Base-by-base conservation (phyloP, 768 basidiomycete species). In the Paxillus ammoniavirescens region DNA sequence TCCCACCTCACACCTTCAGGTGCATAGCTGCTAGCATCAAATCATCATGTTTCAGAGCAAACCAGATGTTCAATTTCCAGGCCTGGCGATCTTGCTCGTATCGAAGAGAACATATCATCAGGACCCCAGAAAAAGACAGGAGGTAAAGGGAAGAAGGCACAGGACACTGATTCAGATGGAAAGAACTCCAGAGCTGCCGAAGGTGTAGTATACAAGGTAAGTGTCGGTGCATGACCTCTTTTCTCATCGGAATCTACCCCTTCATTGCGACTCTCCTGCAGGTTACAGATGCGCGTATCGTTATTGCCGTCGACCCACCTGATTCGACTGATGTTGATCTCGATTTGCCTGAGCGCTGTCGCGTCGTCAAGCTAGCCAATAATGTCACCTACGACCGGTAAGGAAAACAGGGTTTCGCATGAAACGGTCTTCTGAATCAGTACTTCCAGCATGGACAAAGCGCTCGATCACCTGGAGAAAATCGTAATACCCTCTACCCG, bases 1-100 rank as follows among this genome's bases (percentile, higher is more conserved):
- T 97, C 60, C 93, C 94, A 7, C 87, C 94, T 2, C 94, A 98
- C 72, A 87, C 83, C 0, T 83, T 98, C 60, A 83, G 92, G 88
- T 84, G 65, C 47, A 72, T 58, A 37, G 33, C 49, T 46, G 4
- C 47, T 33, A 5, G 6, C 15, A 46, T 13, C 47, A 42, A 54
- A 33, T 8, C 50, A 30, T 38, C 5, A 10, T 52, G 8, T n/a
- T 37, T 18, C 44, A 12, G 42, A 38, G 37, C 28, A 40, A 26
- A 38, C 55, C 58, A 49, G 61, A 55, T 50, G 57, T 17, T 26
- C 35, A 7, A 36, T 42, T 13, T 30, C 10, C 59, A 92, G 93
- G 49, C 84, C 91, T 9, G 96, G 96, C 13, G 95, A 98, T 71
- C 77, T 95, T 28, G 93, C 91, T 5, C 77, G 89, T 23, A 86